Percentiles rank a stretch among this genome's conserved stretches.
These are phyloP conservation scores for Xenoacremonium recifei DNA, from an alignment of 2,329 filamentous ascomycete genomes.

Conservation along the genomic window DNA sequence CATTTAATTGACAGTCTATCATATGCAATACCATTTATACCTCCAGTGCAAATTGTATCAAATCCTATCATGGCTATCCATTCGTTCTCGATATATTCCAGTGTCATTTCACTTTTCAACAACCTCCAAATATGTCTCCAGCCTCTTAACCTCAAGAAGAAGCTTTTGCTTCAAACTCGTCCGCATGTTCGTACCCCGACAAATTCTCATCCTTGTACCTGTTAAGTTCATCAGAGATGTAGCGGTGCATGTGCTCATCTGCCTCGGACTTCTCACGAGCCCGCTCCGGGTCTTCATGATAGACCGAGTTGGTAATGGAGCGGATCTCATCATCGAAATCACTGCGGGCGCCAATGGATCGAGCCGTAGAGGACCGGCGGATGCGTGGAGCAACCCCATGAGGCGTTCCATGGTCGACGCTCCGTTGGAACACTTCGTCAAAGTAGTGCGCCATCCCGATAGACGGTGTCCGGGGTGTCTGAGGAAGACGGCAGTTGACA, in stretches of 20 bases:
- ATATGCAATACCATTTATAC: too few relatives aligned
- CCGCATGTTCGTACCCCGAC: slow-evolving; percentile 30
- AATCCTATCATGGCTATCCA: too few relatives aligned
- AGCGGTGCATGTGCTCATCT: slow-evolving; percentile 72
- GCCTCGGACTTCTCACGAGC: slow-evolving; percentile 51
- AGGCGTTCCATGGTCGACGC: slow-evolving; percentile 34
- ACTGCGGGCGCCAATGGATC: slow-evolving; percentile 81
- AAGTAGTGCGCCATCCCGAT: slow-evolving; percentile 90
- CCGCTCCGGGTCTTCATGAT: slow-evolving; percentile 41
- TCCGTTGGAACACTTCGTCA: slow-evolving; percentile 74
- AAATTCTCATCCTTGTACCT: slow-evolving; percentile 51
- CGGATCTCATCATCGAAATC: slow-evolving; percentile 60
- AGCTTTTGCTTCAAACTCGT: slow-evolving; percentile 48
- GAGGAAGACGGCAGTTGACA: slow-evolving; percentile 84
- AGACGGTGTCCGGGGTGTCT: slow-evolving; percentile 86
- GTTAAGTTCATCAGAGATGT: slow-evolving; percentile 78
- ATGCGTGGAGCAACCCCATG: slow-evolving; percentile 48
- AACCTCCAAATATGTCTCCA: too few relatives aligned
- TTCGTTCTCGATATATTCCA: too few relatives aligned
- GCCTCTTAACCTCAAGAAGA: slow-evolving; percentile 11
- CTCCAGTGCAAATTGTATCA: too few relatives aligned
- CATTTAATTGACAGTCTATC: too few relatives aligned
- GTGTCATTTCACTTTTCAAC: too few relatives aligned
- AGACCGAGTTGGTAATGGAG: slow-evolving; percentile 31
- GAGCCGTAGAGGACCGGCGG: slow-evolving; percentile 75